Percentiles rank a stretch among this genome's conserved stretches.
These are phyloP conservation scores for Podosphaera xanthii DNA, from an alignment of 2,329 filamentous ascomycete species.

Conservation along the genomic window DNA sequence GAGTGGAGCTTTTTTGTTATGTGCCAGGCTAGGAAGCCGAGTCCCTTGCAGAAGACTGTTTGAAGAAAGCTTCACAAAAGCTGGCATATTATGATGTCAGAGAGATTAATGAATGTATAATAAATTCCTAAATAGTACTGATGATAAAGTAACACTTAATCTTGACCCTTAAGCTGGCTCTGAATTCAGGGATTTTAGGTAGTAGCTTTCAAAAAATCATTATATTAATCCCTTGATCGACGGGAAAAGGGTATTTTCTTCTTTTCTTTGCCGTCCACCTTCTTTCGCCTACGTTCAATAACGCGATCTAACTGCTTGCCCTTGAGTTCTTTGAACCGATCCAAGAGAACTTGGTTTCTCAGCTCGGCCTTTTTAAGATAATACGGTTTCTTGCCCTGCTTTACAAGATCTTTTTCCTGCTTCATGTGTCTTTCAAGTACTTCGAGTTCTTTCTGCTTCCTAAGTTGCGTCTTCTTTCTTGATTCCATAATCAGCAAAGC, in stretches of 20 bases:
- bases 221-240: constrained; percentile 17
- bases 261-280: constrained; percentile 66
- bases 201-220: background rate
- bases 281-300: constrained; percentile 76
- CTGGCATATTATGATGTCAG: constrained; percentile 3
- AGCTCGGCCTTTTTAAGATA: constrained; percentile 83
- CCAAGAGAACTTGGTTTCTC: constrained; percentile 63
- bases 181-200: background rate
- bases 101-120: background rate
- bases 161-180: background rate
- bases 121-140: background rate
- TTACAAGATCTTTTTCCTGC: constrained; percentile 65
- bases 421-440: constrained; percentile 54
- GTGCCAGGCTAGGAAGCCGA: constrained; percentile 61
- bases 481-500: constrained; percentile 60
- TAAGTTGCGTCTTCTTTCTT: constrained; percentile 44
- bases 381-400: constrained; percentile 77
- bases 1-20: constrained; percentile 83
- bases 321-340: constrained; percentile 65
- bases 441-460: constrained; percentile 45
- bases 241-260: constrained; percentile 42
- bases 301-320: constrained; percentile 63
- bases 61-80: constrained; percentile 19
- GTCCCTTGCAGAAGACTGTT: constrained; percentile 72
- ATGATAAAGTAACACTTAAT: background rate